Conservation (phyloP, 176 grass and related monocot species). For the Cocos nucifera region DNA sequence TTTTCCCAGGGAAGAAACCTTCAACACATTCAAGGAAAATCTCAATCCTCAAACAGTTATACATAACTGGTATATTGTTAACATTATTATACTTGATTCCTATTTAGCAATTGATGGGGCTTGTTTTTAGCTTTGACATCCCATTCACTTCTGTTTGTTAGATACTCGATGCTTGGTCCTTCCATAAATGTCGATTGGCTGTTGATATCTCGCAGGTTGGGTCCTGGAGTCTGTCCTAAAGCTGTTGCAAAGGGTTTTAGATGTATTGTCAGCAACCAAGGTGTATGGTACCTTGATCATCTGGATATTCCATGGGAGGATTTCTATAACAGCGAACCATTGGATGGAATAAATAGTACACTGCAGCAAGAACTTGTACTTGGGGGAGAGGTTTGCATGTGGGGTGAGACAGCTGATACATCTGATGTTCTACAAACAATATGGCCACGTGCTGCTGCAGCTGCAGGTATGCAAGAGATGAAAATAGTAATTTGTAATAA, state of each 20-base stretch:
- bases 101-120: background rate
- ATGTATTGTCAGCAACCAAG: conserved; percentile 98
- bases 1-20: conserved; percentile 88
- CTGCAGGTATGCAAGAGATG: conserved; percentile 42
- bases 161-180: background rate
- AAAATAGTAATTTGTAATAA: too few species aligned
- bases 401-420: conserved; percentile 74
- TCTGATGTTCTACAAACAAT: conserved; percentile 88
- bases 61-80: conserved; percentile 69
- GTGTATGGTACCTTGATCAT: conserved; percentile 95
- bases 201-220: conserved; percentile 40
- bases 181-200: background rate
- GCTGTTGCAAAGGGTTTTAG: conserved; percentile 78
- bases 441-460: conserved; percentile 87
- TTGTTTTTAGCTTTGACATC: background rate
- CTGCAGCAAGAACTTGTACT: conserved; percentile 73
- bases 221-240: conserved; percentile 86
- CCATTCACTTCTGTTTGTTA: background rate
- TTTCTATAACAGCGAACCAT: conserved; percentile 69
- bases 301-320: conserved; percentile 84
- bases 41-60: conserved; percentile 82
- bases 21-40: conserved; percentile 75
- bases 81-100: background rate
- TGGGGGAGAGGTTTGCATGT: conserved; percentile 93
- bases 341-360: conserved; percentile 49